Conservation (phyloP, 2,329 filamentous ascomycete species). For the Phyllosticta paracitricarpa region DNA sequence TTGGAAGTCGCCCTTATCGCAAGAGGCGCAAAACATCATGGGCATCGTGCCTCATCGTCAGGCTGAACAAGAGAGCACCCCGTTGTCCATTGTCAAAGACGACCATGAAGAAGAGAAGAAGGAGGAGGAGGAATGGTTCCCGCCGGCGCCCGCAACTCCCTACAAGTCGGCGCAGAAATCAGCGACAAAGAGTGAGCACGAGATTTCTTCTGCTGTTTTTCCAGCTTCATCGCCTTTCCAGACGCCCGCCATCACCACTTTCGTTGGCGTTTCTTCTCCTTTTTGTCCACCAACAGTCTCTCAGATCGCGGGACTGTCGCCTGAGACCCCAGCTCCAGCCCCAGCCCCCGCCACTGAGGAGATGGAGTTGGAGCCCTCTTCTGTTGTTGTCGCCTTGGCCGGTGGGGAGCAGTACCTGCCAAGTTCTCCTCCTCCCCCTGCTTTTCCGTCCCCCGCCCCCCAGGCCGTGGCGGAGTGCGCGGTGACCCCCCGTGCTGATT, state of each 20-base stretch:
- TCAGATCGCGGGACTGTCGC: too few relatives aligned
- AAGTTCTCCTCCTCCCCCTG: too few relatives aligned
- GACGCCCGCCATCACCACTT: not conserved
- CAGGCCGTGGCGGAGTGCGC: too few relatives aligned
- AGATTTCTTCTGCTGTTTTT: not conserved
- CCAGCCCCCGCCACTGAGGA: too few relatives aligned
- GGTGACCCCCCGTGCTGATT: not conserved
- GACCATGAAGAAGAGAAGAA: not conserved
- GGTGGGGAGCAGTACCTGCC: too few relatives aligned
- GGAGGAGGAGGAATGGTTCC: constrained; percentile 2
- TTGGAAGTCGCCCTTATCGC: not conserved
- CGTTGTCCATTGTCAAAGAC: not conserved
- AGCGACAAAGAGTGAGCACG: not conserved
- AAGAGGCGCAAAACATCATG: not conserved
- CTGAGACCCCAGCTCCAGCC: too few relatives aligned
- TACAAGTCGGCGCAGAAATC: not conserved
- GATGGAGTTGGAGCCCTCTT: too few relatives aligned
- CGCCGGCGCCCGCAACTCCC: not conserved
- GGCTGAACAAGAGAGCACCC: constrained; percentile 2
- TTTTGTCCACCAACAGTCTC: not conserved
- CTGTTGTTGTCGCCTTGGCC: too few relatives aligned
- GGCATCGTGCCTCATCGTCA: not conserved
- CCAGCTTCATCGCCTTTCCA: not conserved
- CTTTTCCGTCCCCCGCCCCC: not conserved
- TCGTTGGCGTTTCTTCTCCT: not conserved